Conservation (phyloP, 306 rosid genomes). For the Lupinus albus region DNA sequence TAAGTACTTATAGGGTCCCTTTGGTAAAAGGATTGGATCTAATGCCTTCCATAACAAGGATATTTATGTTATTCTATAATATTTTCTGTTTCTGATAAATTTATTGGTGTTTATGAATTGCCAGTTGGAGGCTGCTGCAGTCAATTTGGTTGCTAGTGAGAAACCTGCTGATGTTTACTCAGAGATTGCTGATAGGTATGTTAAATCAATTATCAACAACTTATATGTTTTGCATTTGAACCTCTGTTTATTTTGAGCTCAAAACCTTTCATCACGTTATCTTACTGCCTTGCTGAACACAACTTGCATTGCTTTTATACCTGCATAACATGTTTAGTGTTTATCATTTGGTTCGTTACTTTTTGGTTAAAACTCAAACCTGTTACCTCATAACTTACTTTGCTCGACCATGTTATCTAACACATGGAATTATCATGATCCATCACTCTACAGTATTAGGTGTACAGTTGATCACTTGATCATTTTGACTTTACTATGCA, state of each 20-base stretch:
- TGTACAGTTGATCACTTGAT: not conserved
- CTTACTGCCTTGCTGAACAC: slow-evolving; percentile 17
- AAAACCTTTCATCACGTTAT: slow-evolving; percentile 11
- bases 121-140: slow-evolving; percentile 91
- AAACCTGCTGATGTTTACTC: slow-evolving; percentile 86
- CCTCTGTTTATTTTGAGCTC: slow-evolving; percentile 13
- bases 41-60: slow-evolving; percentile 25
- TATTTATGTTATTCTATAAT: slow-evolving; percentile 21
- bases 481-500: slow-evolving; percentile 10
- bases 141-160: slow-evolving; percentile 74
- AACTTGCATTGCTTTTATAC: slow-evolving; percentile 15
- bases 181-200: slow-evolving; percentile 78
- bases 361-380: not conserved
- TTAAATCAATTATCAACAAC: not conserved
- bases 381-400: slow-evolving; percentile 15
- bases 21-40: not conserved
- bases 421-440: not conserved
- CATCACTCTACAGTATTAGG: not conserved
- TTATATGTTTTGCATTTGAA: not conserved
- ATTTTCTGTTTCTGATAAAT: slow-evolving; percentile 23
- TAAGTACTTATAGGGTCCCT: not conserved
- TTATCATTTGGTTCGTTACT: not conserved
- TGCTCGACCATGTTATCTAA: slow-evolving; percentile 5
- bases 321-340: slow-evolving; percentile 7
- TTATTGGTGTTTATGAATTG: slow-evolving; percentile 30